phyloP scores from a whole-genome alignment of 2,329 filamentous ascomycete genomes.

The Podosphaera leucotricha region DNA sequence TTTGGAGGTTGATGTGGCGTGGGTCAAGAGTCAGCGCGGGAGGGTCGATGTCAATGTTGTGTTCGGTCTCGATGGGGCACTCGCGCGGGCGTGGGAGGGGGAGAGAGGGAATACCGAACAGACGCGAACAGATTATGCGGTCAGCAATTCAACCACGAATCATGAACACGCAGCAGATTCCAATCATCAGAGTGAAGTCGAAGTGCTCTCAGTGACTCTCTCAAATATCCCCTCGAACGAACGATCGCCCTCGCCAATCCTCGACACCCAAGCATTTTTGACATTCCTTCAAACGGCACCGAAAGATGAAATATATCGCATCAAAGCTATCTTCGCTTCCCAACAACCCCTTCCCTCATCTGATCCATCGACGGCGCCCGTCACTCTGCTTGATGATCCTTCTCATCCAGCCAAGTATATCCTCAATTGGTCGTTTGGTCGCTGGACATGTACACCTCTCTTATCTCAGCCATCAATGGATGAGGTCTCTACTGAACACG shows the following conservation, averaged over 20 bases:
- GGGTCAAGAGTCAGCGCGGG: conserved; percentile 67
- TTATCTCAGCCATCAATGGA: conserved; percentile 19
- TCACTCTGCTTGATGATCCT: neutral
- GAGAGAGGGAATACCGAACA: conserved; percentile 15
- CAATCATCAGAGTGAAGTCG: conserved; percentile 60
- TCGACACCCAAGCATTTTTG: conserved; percentile 38
- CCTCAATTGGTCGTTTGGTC: conserved; percentile 91
- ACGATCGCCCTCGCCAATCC: conserved; percentile 14
- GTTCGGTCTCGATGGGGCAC: conserved; percentile 67
- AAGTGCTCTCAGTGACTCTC: conserved; percentile 67
- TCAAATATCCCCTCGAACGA: conserved; percentile 10
- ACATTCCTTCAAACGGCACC: conserved; percentile 47
- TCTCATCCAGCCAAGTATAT: conserved; percentile 40
- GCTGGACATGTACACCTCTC: conserved; percentile 69
- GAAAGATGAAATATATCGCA: conserved; percentile 87
- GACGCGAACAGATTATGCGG: too few relatives aligned
- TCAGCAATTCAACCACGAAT: too few relatives aligned
- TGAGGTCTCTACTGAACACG: conserved; percentile 27
- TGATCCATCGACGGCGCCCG: conserved; percentile 15
- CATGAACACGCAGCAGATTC: conserved; percentile 19
- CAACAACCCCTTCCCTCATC: conserved; percentile 25
- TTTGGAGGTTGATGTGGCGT: conserved; percentile 41
- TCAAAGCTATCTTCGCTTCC: conserved; percentile 46
- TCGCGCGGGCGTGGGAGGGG: conserved; percentile 34
- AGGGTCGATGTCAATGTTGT: conserved; percentile 56